Conservation (phyloP, 345 rosid genomes). For the Syzygium oleosum region DNA sequence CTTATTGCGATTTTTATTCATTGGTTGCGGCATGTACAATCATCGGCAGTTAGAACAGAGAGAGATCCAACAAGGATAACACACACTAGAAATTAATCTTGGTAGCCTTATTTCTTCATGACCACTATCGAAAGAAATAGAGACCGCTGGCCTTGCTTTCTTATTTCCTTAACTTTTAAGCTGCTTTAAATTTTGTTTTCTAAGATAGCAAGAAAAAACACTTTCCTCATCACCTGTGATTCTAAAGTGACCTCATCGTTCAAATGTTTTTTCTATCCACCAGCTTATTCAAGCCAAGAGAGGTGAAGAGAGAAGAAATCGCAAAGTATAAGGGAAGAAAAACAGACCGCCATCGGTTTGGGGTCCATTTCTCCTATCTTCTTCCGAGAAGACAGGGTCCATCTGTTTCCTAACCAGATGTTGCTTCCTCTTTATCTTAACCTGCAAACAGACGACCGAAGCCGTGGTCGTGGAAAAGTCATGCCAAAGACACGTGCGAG, state of each 20-base stretch:
- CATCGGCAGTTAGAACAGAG: background rate
- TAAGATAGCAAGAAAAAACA: background rate
- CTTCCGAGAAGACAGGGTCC: conserved; percentile 43
- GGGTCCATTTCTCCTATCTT: conserved; percentile 41
- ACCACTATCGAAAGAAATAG: background rate
- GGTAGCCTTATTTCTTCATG: background rate
- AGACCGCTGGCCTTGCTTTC: background rate
- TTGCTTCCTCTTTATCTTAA: conserved; percentile 46
- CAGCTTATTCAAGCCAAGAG: background rate
- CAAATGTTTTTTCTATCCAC: background rate
- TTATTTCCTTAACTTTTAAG: background rate
- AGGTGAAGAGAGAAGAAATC: background rate
- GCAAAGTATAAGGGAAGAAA: background rate
- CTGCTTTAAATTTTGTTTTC: background rate
- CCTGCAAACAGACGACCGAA: conserved; percentile 12
- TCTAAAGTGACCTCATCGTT: background rate
- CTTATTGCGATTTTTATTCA: background rate
- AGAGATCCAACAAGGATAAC: background rate
- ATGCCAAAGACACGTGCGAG: background rate
- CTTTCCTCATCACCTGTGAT: background rate
- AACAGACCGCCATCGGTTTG: conserved; percentile 39
- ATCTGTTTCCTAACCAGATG: conserved; percentile 37
- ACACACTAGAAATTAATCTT: background rate
- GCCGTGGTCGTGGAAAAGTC: background rate
- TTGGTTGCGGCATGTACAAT: background rate